Base-by-base conservation (phyloP, 2,329 filamentous ascomycete genomes). In the Pseudogymnoascus sp. region DNA sequence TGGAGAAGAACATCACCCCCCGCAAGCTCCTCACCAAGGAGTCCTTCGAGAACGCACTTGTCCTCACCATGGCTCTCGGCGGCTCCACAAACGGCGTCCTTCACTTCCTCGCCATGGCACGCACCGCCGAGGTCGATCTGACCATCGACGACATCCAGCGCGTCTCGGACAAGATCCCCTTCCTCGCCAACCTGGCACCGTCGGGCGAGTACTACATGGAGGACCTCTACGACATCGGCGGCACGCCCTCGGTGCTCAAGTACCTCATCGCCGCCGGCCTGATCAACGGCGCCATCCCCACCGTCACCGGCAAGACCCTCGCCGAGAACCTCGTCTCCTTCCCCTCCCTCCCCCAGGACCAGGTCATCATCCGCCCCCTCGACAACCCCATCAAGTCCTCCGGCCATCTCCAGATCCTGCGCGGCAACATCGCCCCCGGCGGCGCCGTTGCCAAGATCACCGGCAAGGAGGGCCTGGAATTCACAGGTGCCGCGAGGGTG, bases 401-500 rank as follows among this genome's bases (percentile, higher is more conserved):
- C 0, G 93, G 93, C 46, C 93, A 97, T 75, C 83, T 97, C 65
- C 91, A 93, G 75, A 90, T 97, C 65, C 82, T 97, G 3, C 84
- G 85, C 65, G 93, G 93, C 19, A 96, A 96, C 74, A 82, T 97
- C 33, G 91, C 93, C 2, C 93, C 93, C 1, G 89, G 87, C 10
- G 93, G 93, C 35, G 90, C 93, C 0, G 93, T 97, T 1, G 93
- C 92, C 65, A 97, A 97, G 77, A 97, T 97, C 75, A 97, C 93
- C 0, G 93, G 93, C 37, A 97, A 97, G 75, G 93, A 97, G 75
- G 93, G 93, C 2, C 82, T 92, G 6, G 80, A 77, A 11, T 97
- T 97, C 76, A 88, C 82, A 0, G 93, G 93, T 59, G 86, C 85
- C 67, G 93, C 91, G 0, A 83, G 87, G 19, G 90, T 96, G 53